Percentiles rank a stretch among this genome's conserved stretches.
These are phyloP conservation scores for Sisymbrium altissimum DNA, from an alignment of 345 rosid genomes.

Conservation along the genomic window DNA sequence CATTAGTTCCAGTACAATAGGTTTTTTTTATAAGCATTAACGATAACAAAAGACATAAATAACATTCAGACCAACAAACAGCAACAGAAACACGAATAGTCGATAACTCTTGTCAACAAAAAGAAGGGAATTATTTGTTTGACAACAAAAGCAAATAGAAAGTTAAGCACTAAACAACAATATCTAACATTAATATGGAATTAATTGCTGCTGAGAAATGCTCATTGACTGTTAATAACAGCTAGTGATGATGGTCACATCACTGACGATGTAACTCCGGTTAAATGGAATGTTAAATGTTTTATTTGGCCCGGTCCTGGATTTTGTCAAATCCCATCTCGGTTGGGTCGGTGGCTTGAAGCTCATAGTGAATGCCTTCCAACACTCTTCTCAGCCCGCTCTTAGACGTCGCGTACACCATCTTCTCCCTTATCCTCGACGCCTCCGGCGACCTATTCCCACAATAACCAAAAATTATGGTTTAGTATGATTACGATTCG, in stretches of 20 bases:
- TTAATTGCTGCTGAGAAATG: neutral
- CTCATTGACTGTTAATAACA: neutral
- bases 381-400: slow-evolving; percentile 76
- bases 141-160: neutral
- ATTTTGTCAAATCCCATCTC: slow-evolving; percentile 97
- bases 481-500: neutral
- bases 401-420: slow-evolving; percentile 87
- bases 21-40: slow-evolving; percentile 11
- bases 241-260: neutral
- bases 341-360: slow-evolving; percentile 92
- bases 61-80: neutral
- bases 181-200: neutral
- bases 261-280: slow-evolving; percentile 22
- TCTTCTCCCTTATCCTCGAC: slow-evolving; percentile 85
- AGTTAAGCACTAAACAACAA: slow-evolving; percentile 26
- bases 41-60: neutral
- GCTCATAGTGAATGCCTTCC: slow-evolving; percentile 84
- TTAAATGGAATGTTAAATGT: neutral
- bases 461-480: neutral
- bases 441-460: slow-evolving; percentile 68
- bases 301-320: slow-evolving; percentile 58
- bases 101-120: slow-evolving; percentile 10
- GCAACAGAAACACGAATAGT: neutral
- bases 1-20: neutral
- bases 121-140: neutral